These are phyloP conservation scores for Penicillium sp. DNA, from an alignment of 2,329 filamentous ascomycete species.

Conservation along the genomic window DNA sequence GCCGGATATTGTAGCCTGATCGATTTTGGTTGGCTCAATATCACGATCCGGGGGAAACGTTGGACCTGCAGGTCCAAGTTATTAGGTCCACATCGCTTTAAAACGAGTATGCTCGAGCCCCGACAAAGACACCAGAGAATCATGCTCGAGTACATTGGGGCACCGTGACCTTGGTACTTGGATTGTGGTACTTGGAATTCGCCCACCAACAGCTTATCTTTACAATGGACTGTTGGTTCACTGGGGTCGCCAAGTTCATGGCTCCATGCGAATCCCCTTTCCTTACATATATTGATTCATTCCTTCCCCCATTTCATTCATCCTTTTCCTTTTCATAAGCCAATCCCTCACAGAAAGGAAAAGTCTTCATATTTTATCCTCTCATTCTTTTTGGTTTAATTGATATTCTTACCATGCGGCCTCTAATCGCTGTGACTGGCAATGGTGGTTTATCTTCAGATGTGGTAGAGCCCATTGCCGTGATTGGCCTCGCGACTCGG, in stretches of 20 bases:
- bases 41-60: neutral
- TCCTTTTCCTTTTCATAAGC: neutral
- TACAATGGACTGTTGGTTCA: neutral
- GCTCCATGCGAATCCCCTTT: neutral
- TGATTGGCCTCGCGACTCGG: slow-evolving; percentile 36
- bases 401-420: neutral
- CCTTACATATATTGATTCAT: neutral
- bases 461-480: slow-evolving; percentile 29
- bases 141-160: neutral
- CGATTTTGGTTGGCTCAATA: neutral
- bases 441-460: neutral
- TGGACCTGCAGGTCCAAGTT: neutral
- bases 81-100: neutral
- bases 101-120: neutral
- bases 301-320: neutral
- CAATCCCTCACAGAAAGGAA: neutral
- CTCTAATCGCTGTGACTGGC: neutral
- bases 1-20: neutral
- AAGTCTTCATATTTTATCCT: neutral
- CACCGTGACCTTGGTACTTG: neutral
- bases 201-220: neutral
- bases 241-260: neutral
- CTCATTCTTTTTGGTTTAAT: neutral
- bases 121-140: neutral
- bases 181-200: too few species aligned